Base-by-base conservation (phyloP, 192 early-diverging fungal species). In the Backusella morwellensis region DNA sequence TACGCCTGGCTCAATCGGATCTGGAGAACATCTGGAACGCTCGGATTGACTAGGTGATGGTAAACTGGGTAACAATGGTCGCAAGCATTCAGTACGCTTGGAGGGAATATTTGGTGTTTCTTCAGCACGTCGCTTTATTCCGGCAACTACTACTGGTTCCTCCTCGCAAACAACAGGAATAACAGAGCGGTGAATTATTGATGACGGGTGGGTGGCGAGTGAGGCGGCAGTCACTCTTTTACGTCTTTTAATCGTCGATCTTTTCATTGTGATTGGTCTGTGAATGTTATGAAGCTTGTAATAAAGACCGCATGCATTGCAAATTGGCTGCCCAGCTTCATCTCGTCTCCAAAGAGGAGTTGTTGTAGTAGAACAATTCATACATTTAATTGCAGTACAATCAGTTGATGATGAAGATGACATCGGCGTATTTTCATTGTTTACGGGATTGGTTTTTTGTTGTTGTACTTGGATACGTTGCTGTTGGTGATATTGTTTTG, bases 231-330 rank as follows among this genome's bases (percentile, higher is more conserved):
- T 66, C 2, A 82, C 80, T 40, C 90, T 80, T 21, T 87, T 87
- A 11, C 92, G 81, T 8, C 93, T 84, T 80, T 91, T 90, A 74
- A 94, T 93, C 4, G 91, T 88, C 4, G 87, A 80, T 19, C 89
- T 84, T 77, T 92, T 91, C 86, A 94, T 87, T 3, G 86, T 89
- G 42, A 92, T 84, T 36, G 96, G 96, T 23, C 96, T 86, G 23
- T 91, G 84, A 36, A 86, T 80, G 81, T 85, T 88, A 81, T 97
- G 93, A 36, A 95, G 89, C 73, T 92, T 93, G 81, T 86, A 96
- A 80, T 97, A 97, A 47, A 97, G 84, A 2, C 97, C 97, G 79
- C 96, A 97, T 23, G 95, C 95, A 80, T 97, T 97, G 85, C 96
- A 97, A 56, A 95, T 90, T 44, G 88, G 79, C 21, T 93, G 88